These are phyloP conservation scores for Skeletonema marinoi DNA, from an alignment of 108 stramenopile genomes.

Conservation along the genomic window DNA sequence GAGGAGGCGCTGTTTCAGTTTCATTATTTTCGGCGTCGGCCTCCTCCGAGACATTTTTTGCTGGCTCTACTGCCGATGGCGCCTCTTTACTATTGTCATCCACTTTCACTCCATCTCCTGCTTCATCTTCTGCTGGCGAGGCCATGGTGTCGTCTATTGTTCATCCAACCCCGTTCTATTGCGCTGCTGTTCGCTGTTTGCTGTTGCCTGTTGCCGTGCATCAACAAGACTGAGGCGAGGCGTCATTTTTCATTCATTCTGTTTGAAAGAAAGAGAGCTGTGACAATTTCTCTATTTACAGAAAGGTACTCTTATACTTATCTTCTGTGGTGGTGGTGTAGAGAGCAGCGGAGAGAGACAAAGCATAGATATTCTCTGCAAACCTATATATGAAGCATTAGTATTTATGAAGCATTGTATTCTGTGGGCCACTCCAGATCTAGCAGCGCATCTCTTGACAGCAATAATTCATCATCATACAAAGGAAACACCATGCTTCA, in stretches of 20 bases:
- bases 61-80: not conserved
- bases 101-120: not conserved
- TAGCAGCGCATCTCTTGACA: not conserved
- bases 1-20: not conserved
- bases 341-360: too few species aligned
- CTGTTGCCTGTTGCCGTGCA: too few species aligned
- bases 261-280: not conserved
- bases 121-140: not conserved
- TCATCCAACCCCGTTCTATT: too few species aligned
- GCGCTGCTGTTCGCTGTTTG: too few species aligned
- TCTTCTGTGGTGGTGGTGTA: too few species aligned
- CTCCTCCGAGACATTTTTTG: not conserved
- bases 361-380: too few species aligned
- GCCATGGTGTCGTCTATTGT: not conserved
- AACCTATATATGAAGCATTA: not conserved
- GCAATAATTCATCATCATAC: not conserved
- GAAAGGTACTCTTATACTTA: not conserved
- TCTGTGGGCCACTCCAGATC: too few species aligned
- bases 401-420: too few species aligned
- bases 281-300: not conserved
- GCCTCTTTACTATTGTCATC: not conserved
- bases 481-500: not conserved
- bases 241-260: not conserved
- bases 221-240: too few species aligned
- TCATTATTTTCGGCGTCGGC: not conserved